Percentiles rank a stretch among this genome's conserved stretches.
These are phyloP conservation scores for Fusarium mangiferae DNA, from an alignment of 2,329 filamentous ascomycete species.

Conservation along the genomic window DNA sequence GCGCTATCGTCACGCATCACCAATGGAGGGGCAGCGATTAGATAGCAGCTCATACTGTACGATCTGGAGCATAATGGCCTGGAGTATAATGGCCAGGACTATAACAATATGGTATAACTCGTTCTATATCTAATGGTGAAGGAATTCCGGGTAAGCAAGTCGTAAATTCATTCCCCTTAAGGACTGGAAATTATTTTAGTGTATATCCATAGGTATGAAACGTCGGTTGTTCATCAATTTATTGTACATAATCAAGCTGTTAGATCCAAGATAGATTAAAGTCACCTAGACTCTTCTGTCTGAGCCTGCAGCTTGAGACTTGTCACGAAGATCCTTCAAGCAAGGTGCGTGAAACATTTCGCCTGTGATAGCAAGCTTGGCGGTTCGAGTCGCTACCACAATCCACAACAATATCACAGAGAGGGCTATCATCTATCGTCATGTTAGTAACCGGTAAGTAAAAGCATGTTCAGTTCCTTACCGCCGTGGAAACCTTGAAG, in stretches of 20 bases:
- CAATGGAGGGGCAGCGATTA: conserved; percentile 42
- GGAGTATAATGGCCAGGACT: not conserved
- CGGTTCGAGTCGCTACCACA: conserved; percentile 53
- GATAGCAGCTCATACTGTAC: conserved; percentile 19
- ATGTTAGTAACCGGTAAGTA: conserved; percentile 9
- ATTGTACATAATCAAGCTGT: not conserved
- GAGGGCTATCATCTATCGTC: conserved; percentile 52
- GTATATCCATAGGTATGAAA: not conserved
- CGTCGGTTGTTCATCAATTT: not conserved
- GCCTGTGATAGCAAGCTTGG: conserved; percentile 51
- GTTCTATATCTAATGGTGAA: not conserved
- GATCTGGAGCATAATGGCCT: not conserved
- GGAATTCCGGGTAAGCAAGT: not conserved
- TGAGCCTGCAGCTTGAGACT: conserved; percentile 42
- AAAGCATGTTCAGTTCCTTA: conserved; percentile 20
- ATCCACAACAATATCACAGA: conserved; percentile 56
- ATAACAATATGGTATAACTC: not conserved
- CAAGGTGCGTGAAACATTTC: conserved; percentile 60
- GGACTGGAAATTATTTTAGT: not conserved
- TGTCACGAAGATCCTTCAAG: conserved; percentile 51
- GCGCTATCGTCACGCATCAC: conserved; percentile 35
- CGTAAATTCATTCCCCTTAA: too few relatives aligned
- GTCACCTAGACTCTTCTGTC: conserved; percentile 43
- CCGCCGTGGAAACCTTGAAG: conserved; percentile 54
- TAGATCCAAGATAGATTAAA: not conserved